Base-by-base conservation (phyloP, 495 filamentous ascomycete genomes). In the Penicillium ucsense region DNA sequence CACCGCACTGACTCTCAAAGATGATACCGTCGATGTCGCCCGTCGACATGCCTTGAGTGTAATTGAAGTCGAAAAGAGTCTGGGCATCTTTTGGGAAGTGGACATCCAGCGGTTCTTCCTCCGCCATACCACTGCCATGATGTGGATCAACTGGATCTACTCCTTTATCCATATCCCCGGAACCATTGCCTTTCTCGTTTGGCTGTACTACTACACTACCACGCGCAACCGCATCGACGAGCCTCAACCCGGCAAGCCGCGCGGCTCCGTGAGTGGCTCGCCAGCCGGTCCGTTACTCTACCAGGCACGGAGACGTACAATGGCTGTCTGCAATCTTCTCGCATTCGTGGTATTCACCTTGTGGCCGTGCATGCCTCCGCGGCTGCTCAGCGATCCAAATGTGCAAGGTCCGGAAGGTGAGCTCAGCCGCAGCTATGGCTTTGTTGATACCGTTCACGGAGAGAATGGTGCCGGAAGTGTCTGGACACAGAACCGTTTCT, bases 161-260 rank as follows among this genome's bases (percentile, higher is more conserved):
- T 86, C 83, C 2, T 88, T 88, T 54, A 86, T 90, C 52, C 85
- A 89, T 61, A 89, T 90, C 46, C 86, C 85, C 0, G 85, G 84
- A 9, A 88, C 85, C 3, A 87, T 87, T 43, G 73, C 76, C 8
- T 86, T 82, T 57, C 70, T 85, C 28, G 76, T 83, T 47, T 79
- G 76, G 60, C 70, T 86, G 5, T 85, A 79, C 60, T 81, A 85
- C 61, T 79, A 78, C 53, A 85, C 81, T 32, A 81, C 74, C 41
- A 74, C 76, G 27, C 68, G 53, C 52, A 76, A 68, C 50, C 51
- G 65, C 6, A 59, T 60, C 39, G 57, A 66, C 44, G 62, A 71
- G 36, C 47, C 58, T 27, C 71, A 70, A 30, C 46, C 54, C 0
- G 68, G 65, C 34, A 70, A 68, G 40, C 56, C 61, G 12, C 49